These are phyloP conservation scores for Blastobotrys serpentis DNA, from an alignment of 1,139 yeast genomes.

Conservation along the genomic window DNA sequence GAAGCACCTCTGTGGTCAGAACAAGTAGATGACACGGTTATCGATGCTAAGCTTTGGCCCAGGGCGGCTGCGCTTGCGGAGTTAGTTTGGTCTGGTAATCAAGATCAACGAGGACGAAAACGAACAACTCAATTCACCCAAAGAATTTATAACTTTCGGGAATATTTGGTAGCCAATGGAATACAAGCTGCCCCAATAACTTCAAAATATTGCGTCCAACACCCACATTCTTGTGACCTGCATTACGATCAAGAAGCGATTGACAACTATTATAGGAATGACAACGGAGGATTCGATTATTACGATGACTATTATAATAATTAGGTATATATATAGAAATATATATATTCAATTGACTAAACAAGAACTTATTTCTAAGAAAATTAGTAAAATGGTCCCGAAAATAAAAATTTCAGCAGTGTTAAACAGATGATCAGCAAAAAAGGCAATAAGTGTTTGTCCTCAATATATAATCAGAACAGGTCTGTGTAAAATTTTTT, in stretches of 20 bases:
- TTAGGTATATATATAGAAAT: neutral
- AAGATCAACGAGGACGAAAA: slow-evolving; percentile 36
- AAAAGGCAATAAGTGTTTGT: slow-evolving; percentile 9
- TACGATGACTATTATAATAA: neutral
- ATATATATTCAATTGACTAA: too few species aligned
- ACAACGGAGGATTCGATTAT: neutral
- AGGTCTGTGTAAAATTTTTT: slow-evolving; percentile 12
- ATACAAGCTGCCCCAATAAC: slow-evolving; percentile 44
- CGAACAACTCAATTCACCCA: slow-evolving; percentile 41
- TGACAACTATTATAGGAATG: neutral
- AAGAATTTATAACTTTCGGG: slow-evolving; percentile 47
- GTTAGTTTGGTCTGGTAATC: slow-evolving; percentile 49
- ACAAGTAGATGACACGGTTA: slow-evolving; percentile 44
- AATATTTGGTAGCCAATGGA: slow-evolving; percentile 45
- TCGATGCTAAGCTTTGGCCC: slow-evolving; percentile 48
- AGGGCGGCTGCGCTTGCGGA: slow-evolving; percentile 52
- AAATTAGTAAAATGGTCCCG: too few species aligned
- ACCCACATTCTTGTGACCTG: slow-evolving; percentile 45
- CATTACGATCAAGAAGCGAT: slow-evolving; percentile 4
- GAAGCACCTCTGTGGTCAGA: slow-evolving; percentile 51
- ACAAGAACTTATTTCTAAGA: too few species aligned
- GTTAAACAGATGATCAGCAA: slow-evolving; percentile 7
- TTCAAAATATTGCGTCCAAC: slow-evolving; percentile 44
- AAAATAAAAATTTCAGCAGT: neutral
- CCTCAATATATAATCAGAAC: slow-evolving; percentile 11